Base-by-base conservation (phyloP, 169 alveolate species). In the Cryptosporidium parvum region DNA sequence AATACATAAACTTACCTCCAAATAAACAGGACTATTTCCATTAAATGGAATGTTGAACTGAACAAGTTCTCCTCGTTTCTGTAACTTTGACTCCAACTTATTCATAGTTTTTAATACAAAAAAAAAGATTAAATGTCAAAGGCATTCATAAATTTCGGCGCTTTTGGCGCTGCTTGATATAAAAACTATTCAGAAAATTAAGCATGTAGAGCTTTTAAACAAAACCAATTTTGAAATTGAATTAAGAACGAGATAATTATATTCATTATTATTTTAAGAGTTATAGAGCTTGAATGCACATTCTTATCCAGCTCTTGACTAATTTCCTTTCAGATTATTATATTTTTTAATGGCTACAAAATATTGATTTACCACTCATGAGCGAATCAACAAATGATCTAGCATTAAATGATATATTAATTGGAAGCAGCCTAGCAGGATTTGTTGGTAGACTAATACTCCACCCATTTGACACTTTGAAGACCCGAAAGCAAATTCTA, bases 1-100 rank as follows among this genome's bases (percentile, higher is more conserved):
- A 21, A 26, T n/a, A 56, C 21, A 26, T 21, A 73, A 80, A 80
- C 73, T 7, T 26, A 80, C 89, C 75, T 80, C 89, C 65, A 61
- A 7, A 62, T 44, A 80, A 31, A 80, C 68, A 0, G 75, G 89
- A 39, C 48, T 26, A 3, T 65, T 65, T 61, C 59, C 68, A 21
- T 62, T 80, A 16, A 37, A 44, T 61, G 73, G 89, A 80, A 80
- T 14, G 23, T 44, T 61, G 37, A 80, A 80, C 23, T 42, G 59
- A 44, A 73, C 52, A 52, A 31, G 58, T 10, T 73, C 86, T 53
- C 86, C 86, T 56, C 68, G 39, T 33, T 6, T 44, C 29, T 44
- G 29, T n/a, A 21, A 23, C n/a, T 29, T 70, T 14, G 62, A 70
- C 39, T 70, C 35, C 35, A 39, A 42, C 18, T 21, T 29, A 21